Conservation (phyloP, 148 eudicot species). For the Beta vulgaris region DNA sequence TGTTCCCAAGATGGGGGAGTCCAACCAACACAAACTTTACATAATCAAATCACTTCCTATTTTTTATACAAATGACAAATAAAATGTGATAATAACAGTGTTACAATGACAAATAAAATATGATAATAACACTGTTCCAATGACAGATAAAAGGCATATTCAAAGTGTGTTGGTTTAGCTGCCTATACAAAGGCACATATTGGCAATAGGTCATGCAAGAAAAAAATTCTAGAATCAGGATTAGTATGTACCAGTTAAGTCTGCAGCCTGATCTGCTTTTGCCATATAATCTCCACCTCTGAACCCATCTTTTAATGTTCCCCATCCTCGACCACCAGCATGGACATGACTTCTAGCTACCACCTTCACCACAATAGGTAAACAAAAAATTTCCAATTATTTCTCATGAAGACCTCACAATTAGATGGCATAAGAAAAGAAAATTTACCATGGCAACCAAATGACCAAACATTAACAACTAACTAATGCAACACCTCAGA, state of each 20-base stretch:
- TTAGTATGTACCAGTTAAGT: slow-evolving; percentile 58
- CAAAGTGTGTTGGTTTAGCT: not conserved
- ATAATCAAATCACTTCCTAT: not conserved
- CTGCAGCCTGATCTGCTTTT: slow-evolving; percentile 70
- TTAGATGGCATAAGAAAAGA: not conserved
- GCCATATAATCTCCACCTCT: slow-evolving; percentile 95
- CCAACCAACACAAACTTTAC: not conserved
- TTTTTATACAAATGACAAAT: not conserved
- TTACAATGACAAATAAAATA: not conserved
- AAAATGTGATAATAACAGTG: not conserved
- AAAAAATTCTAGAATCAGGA: not conserved
- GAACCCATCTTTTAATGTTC: slow-evolving; percentile 82
- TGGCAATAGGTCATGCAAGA: not conserved
- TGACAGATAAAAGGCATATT: not conserved
- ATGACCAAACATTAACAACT: no score
- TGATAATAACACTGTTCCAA: not conserved
- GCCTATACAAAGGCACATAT: not conserved
- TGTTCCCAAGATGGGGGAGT: not conserved
- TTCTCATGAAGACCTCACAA: not conserved
- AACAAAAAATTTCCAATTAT: no score
- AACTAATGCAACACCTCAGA: not conserved
- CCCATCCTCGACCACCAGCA: slow-evolving; percentile 97
- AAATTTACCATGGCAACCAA: not conserved
- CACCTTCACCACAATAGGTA: slow-evolving; percentile 43
- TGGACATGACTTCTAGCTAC: slow-evolving; percentile 97